Evolutionary conservation across 352 stramenopile species (phyloP).

Genomic region (Globisporangium carolinianum): DNA sequence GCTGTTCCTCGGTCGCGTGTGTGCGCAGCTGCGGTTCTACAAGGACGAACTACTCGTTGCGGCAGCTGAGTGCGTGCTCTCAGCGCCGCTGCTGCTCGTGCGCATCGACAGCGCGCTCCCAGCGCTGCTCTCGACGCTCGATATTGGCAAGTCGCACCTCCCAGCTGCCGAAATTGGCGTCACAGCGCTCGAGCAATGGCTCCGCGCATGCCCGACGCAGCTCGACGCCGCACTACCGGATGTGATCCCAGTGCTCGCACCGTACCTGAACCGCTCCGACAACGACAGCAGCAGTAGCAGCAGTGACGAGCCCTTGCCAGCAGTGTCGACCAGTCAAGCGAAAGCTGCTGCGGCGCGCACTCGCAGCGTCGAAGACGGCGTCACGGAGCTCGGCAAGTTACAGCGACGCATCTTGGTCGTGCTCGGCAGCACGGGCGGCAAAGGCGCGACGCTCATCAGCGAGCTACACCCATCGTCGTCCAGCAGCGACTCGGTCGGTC

Average conservation of each 20-base stretch:
- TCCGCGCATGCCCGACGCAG: constrained; percentile 15
- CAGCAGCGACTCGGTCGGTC: constrained; percentile 5
- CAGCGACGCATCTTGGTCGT: constrained; percentile 58
- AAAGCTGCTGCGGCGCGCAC: constrained; percentile 6
- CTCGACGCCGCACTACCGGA: constrained; percentile 29
- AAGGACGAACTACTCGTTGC: constrained; percentile 71
- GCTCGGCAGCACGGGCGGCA: constrained; percentile 45
- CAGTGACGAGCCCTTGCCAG: too few species aligned
- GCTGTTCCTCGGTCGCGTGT: constrained; percentile 37
- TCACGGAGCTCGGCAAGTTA: constrained; percentile 32
- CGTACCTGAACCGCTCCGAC: constrained; percentile 47
- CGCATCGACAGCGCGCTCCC: constrained; percentile 19
- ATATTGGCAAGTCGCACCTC: constrained; percentile 57
- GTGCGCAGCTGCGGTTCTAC: constrained; percentile 56
- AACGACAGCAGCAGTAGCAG: constrained; percentile 3
- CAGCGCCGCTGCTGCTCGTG: constrained; percentile 36
- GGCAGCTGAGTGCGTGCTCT: constrained; percentile 49
- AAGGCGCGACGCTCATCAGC: constrained; percentile 41
- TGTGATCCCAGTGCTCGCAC: constrained; percentile 36
- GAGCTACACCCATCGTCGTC: constrained; percentile 11
- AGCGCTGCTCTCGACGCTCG: constrained; percentile 40
- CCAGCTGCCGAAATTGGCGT: constrained; percentile 53
- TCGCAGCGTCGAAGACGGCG: constrained; percentile 7
- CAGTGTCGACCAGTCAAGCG: neutral
- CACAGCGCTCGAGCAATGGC: constrained; percentile 50